These are phyloP conservation scores for Combretum micranthum DNA, from an alignment of 345 rosid species.

Conservation along the genomic window DNA sequence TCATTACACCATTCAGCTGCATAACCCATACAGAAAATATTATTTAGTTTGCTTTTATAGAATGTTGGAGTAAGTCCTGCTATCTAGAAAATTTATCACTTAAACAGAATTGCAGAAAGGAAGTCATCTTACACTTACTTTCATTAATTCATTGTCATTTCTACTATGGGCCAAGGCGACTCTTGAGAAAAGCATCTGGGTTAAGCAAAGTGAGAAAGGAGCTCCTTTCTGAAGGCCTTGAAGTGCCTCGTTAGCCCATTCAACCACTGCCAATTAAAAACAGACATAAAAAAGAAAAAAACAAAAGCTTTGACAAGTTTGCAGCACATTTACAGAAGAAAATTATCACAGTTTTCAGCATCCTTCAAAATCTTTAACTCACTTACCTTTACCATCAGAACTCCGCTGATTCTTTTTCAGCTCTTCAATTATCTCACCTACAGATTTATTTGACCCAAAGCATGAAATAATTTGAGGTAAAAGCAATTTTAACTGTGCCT, in stretches of 20 bases:
- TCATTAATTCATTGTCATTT: constrained; percentile 39
- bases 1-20: constrained; percentile 82
- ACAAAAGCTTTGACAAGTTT: neutral
- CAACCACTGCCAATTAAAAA: constrained; percentile 34
- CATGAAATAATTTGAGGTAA: constrained; percentile 67
- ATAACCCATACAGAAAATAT: neutral
- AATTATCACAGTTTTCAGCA: too few relatives aligned
- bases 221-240: constrained; percentile 79
- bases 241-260: constrained; percentile 87
- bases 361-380: neutral
- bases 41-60: too few relatives aligned
- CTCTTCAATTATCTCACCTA: constrained; percentile 60
- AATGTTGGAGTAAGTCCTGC: too few relatives aligned
- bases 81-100: neutral
- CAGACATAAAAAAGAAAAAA: neutral
- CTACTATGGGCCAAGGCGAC: constrained; percentile 63
- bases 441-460: constrained; percentile 52
- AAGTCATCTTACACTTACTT: constrained; percentile 30
- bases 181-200: constrained; percentile 62
- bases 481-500: constrained; percentile 48
- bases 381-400: constrained; percentile 51
- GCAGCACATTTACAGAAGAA: too few relatives aligned
- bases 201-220: constrained; percentile 85
- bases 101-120: neutral
- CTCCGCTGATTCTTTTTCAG: constrained; percentile 58